These are phyloP conservation scores for Quercus suber DNA, from an alignment of 306 rosid species.

Conservation along the genomic window DNA sequence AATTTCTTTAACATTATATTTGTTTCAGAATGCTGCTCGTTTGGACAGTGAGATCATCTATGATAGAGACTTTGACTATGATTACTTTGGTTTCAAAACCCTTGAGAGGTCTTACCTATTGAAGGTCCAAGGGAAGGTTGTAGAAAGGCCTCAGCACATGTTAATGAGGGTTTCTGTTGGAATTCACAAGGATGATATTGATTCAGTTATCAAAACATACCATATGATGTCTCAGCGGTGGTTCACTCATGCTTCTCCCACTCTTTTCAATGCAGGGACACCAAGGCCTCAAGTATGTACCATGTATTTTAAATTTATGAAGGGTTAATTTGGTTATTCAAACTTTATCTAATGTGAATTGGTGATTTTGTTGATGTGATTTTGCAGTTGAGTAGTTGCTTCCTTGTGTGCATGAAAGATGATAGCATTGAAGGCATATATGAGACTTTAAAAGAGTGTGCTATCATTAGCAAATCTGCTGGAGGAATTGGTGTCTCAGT, in stretches of 20 bases:
- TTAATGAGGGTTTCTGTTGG: slow-evolving; percentile 98
- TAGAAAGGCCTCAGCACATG: slow-evolving; percentile 98
- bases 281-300: slow-evolving; percentile 83
- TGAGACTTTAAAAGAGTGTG: slow-evolving; percentile 94
- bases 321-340: background rate
- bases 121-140: slow-evolving; percentile 79
- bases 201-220: slow-evolving; percentile 78
- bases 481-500: slow-evolving; percentile 95
- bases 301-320: background rate
- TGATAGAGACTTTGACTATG: slow-evolving; percentile 91
- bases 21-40: slow-evolving; percentile 71
- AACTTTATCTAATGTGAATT: background rate
- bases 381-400: slow-evolving; percentile 96
- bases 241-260: slow-evolving; percentile 98
- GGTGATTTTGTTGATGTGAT: slow-evolving; percentile 12
- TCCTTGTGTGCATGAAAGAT: slow-evolving; percentile 87
- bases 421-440: slow-evolving; percentile 94
- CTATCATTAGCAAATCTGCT: slow-evolving; percentile 96
- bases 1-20: background rate
- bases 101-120: slow-evolving; percentile 92
- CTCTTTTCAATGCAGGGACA: slow-evolving; percentile 94
- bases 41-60: slow-evolving; percentile 97
- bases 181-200: slow-evolving; percentile 85
- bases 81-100: slow-evolving; percentile 96
- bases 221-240: slow-evolving; percentile 95